phyloP scores from a whole-genome alignment of 495 filamentous ascomycete species.

The Talaromyces borbonicus region DNA sequence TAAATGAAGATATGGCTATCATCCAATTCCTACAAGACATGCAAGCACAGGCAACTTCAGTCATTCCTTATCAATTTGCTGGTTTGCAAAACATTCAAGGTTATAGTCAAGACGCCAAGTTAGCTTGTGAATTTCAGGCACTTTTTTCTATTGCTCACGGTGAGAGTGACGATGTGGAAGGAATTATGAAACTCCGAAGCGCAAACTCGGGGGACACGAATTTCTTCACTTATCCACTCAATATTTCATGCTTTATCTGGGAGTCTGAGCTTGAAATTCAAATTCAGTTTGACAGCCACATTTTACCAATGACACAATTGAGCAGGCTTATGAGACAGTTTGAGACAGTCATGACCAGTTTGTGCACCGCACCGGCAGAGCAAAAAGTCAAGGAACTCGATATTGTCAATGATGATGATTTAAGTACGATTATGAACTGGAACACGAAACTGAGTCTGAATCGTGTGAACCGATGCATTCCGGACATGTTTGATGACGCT shows the following conservation, averaged over 20 bases:
- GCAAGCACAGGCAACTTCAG: conserved; percentile 32
- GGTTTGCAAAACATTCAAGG: conserved; percentile 50
- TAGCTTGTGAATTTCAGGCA: conserved; percentile 47
- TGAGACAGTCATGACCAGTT: conserved; percentile 9
- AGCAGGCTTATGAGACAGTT: conserved; percentile 22
- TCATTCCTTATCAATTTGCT: conserved; percentile 45
- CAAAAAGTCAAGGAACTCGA: conserved; percentile 8
- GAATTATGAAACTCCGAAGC: conserved; percentile 5
- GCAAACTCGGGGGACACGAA: conserved; percentile 33
- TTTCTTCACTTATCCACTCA: conserved; percentile 47
- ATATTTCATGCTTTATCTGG: conserved; percentile 42
- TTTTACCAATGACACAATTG: conserved; percentile 18
- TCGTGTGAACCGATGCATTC: conserved; percentile 8
- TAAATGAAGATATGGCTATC: conserved; percentile 10
- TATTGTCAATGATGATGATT: conserved; percentile 7
- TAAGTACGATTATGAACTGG: conserved; percentile 11
- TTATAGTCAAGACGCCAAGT: conserved; percentile 41
- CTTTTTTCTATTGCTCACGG: conserved; percentile 31
- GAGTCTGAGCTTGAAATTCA: conserved; percentile 34
- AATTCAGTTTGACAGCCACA: conserved; percentile 42
- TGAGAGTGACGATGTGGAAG: conserved; percentile 3
- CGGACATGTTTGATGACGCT: conserved; percentile 13
- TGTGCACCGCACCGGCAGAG: conserved; percentile 2
- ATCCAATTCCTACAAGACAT: conserved; percentile 23
- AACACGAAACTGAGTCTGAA: conserved; percentile 7